These are phyloP conservation scores for Suillus americanus DNA, from an alignment of 768 basidiomycete species.

Conservation along the genomic window DNA sequence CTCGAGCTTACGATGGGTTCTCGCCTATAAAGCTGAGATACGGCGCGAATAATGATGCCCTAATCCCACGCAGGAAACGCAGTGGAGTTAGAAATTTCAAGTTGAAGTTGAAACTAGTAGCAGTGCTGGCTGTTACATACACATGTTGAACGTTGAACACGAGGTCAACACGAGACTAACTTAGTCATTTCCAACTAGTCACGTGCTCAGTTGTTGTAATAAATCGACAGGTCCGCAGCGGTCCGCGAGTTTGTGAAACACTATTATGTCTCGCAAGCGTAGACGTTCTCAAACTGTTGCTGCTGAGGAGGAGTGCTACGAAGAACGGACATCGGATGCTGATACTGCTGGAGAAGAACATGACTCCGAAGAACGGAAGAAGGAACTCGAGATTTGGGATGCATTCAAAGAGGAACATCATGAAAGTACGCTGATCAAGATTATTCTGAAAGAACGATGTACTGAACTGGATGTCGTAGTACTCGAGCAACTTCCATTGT, in stretches of 20 bases:
- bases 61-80: not conserved
- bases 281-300: slow-evolving; percentile 43
- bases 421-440: slow-evolving; percentile 51
- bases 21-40: not conserved
- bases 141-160: not conserved
- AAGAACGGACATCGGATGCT: slow-evolving; percentile 2
- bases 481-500: slow-evolving; percentile 76
- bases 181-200: not conserved
- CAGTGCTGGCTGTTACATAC: not conserved
- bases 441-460: not conserved
- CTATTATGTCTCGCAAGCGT: slow-evolving; percentile 42
- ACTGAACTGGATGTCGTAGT: slow-evolving; percentile 39
- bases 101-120: not conserved
- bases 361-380: slow-evolving; percentile 34
- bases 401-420: slow-evolving; percentile 76
- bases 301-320: slow-evolving; percentile 24
- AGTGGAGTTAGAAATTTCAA: not conserved
- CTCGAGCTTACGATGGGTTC: not conserved
- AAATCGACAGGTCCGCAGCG: not conserved
- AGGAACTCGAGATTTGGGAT: slow-evolving; percentile 71
- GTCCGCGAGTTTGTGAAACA: not conserved
- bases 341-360: slow-evolving; percentile 14
- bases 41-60: not conserved
- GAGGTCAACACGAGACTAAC: not conserved
- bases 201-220: not conserved